Percentiles rank a stretch among this genome's conserved stretches.
These are phyloP conservation scores for Decorospora gaudefroyi DNA, from an alignment of 2,329 filamentous ascomycete genomes.

Conservation along the genomic window DNA sequence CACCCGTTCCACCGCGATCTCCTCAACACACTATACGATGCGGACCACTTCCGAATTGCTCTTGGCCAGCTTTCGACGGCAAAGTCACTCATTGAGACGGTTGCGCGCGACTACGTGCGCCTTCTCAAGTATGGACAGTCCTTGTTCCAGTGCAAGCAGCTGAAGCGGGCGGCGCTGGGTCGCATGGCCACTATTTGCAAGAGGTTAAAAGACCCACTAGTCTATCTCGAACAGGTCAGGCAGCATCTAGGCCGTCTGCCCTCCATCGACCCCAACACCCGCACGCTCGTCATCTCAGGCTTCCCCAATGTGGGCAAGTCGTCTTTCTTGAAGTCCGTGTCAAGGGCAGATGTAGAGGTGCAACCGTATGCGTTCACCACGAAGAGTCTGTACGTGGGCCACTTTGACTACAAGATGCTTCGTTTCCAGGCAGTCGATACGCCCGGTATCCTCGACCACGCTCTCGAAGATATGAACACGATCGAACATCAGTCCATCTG, in stretches of 20 bases:
- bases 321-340: constrained; percentile 90
- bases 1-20: constrained; percentile 89
- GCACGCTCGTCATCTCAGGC: constrained; percentile 93
- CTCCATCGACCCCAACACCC: constrained; percentile 96
- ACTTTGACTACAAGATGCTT: constrained; percentile 96
- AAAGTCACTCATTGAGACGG: constrained; percentile 94
- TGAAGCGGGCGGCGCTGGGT: constrained; percentile 93
- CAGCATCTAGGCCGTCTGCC: constrained; percentile 97
- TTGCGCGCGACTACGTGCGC: constrained; percentile 93
- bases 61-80: constrained; percentile 95
- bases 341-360: constrained; percentile 91
- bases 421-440: constrained; percentile 94
- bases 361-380: constrained; percentile 99
- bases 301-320: constrained; percentile 95
- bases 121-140: constrained; percentile 89
- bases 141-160: constrained; percentile 97
- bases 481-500: constrained; percentile 99
- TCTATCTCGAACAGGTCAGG: constrained; percentile 94
- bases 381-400: constrained; percentile 94
- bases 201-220: constrained; percentile 88
- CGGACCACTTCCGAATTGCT: constrained; percentile 77
- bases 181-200: constrained; percentile 98
- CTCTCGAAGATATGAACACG: constrained; percentile 97
- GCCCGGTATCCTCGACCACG: constrained; percentile 96
- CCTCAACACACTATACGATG: constrained; percentile 87